Conservation (phyloP, 2,329 filamentous ascomycete genomes). For the Harringtonia lauricola region DNA sequence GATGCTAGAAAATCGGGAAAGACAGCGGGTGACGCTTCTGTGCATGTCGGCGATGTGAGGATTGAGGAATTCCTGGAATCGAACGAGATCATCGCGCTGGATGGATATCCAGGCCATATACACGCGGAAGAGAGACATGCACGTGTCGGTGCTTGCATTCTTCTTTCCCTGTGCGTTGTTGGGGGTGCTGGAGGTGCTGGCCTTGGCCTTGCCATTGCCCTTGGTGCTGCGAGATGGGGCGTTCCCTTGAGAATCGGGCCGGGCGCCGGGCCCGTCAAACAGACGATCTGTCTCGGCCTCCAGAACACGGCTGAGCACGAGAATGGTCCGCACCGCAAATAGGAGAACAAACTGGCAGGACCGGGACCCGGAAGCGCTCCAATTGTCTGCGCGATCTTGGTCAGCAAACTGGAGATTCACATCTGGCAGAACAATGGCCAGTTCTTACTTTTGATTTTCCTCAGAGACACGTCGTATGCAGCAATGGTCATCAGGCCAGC, state of each 20-base stretch:
- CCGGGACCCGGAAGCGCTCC: conserved; percentile 30
- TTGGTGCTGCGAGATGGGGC: neutral
- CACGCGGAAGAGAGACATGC: conserved; percentile 41
- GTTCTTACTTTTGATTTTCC: conserved; percentile 41
- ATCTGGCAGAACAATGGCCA: no score
- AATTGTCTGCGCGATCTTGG: conserved; percentile 26
- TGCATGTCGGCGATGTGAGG: conserved; percentile 34
- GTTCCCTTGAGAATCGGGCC: neutral
- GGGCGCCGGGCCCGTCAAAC: conserved; percentile 2
- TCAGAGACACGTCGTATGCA: conserved; percentile 60
- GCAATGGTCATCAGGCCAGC: conserved; percentile 80
- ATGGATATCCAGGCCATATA: conserved; percentile 43
- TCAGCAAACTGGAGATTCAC: conserved; percentile 1
- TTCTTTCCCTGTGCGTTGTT: neutral
- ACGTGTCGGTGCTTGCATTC: conserved; percentile 23
- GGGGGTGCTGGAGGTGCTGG: no score
- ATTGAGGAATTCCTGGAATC: conserved; percentile 32
- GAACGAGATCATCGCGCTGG: conserved; percentile 32
- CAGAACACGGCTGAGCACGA: conserved; percentile 58
- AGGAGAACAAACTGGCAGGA: conserved; percentile 58
- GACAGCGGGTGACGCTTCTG: conserved; percentile 30
- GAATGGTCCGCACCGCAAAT: conserved; percentile 70
- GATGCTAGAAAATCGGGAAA: conserved; percentile 37
- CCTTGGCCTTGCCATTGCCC: conserved; percentile 11
- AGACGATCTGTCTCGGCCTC: conserved; percentile 13